Conservation (phyloP, 2,329 filamentous ascomycete species). For the Fusarium sp. region DNA sequence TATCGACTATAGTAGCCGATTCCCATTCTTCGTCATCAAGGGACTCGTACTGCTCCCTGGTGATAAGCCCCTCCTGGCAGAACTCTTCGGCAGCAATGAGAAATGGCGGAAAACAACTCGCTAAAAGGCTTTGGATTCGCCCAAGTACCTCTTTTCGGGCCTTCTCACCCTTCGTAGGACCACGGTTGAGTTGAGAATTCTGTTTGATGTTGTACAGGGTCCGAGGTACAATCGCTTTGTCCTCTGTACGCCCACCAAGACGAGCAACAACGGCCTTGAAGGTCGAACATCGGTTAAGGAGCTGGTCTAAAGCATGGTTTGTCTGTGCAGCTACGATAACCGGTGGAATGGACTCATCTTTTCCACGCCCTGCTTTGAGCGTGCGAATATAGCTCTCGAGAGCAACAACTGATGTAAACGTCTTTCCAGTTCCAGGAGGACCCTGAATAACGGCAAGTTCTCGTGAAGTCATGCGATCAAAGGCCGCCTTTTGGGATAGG, state of each 20-base stretch:
- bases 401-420: conserved; percentile 79
- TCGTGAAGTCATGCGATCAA: conserved; percentile 76
- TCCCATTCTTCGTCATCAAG: conserved; percentile 45
- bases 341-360: conserved; percentile 52
- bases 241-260: conserved; percentile 74
- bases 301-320: conserved; percentile 89
- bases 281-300: conserved; percentile 70
- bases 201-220: conserved; percentile 72
- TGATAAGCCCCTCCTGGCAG: conserved; percentile 66
- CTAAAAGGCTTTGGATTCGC: conserved; percentile 21
- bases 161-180: conserved; percentile 9
- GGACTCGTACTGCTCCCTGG: conserved; percentile 69
- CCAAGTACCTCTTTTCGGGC: conserved; percentile 21
- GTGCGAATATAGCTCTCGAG: conserved; percentile 63
- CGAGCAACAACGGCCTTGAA: conserved; percentile 66
- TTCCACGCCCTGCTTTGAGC: conserved; percentile 63
- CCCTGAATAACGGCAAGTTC: conserved; percentile 83
- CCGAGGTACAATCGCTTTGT: conserved; percentile 70
- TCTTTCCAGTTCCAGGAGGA: conserved; percentile 81
- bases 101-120: conserved; percentile 50
- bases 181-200: conserved; percentile 29
- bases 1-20: conserved; percentile 1
- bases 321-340: conserved; percentile 88
- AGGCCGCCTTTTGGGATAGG: conserved; percentile 74
- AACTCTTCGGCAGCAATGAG: conserved; percentile 68